Conservation (phyloP, 257 asterid species). For the Apocynum venetum region DNA sequence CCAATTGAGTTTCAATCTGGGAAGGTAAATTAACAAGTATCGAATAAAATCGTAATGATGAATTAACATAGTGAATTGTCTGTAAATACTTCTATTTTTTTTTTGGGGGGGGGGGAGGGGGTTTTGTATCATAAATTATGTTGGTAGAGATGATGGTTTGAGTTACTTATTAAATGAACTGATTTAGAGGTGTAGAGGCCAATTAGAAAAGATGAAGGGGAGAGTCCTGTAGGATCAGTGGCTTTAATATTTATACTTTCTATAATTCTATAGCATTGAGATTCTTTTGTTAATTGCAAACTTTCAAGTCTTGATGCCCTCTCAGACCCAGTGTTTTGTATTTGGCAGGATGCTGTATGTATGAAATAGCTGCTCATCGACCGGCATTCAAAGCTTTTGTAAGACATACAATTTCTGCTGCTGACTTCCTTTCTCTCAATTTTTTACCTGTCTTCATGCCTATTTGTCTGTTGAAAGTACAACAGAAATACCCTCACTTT, state of each 20-base stretch:
- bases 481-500: not conserved
- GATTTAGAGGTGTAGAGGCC: not conserved
- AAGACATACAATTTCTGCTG: slow-evolving; percentile 33
- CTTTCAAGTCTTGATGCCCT: slow-evolving; percentile 9
- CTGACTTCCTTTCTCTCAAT: not conserved
- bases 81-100: not conserved
- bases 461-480: not conserved
- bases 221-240: not conserved
- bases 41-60: not conserved
- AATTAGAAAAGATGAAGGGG: no score
- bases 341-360: slow-evolving; percentile 87
- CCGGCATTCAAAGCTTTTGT: slow-evolving; percentile 99
- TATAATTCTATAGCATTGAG: not conserved
- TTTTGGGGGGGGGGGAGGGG: no score
- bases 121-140: not conserved
- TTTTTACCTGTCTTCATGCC: not conserved
- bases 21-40: not conserved
- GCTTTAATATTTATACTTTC: not conserved
- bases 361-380: slow-evolving; percentile 98
- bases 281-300: not conserved
- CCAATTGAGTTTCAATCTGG: not conserved
- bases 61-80: not conserved
- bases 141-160: not conserved
- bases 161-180: not conserved
- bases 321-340: slow-evolving; percentile 7